phyloP scores from a whole-genome alignment of 306 rosid genomes.

The Rosa rugosa region DNA sequence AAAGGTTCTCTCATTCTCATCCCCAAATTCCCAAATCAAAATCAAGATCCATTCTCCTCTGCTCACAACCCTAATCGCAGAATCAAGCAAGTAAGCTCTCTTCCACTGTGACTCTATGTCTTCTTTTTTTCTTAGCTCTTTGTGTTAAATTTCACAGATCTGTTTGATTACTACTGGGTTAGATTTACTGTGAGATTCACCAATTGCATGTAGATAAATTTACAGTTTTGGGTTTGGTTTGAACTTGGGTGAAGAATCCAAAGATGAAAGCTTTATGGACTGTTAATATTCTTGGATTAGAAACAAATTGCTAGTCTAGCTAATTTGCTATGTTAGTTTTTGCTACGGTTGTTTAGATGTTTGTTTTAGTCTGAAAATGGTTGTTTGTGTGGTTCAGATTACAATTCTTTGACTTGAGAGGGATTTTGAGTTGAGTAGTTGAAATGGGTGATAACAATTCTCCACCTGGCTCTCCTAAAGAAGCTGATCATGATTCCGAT shows the following conservation, averaged over 20 bases:
- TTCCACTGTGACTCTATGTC: slow-evolving; percentile 15
- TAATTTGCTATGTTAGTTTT: not conserved
- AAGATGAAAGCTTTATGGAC: not conserved
- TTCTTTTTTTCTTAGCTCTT: not conserved
- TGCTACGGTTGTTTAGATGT: not conserved
- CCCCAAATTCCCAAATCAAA: not conserved
- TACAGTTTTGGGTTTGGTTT: not conserved
- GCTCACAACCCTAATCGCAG: not conserved
- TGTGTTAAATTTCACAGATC: slow-evolving; percentile 18
- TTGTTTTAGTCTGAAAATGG: not conserved
- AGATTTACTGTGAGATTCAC: not conserved
- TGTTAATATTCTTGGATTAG: not conserved
- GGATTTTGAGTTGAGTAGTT: slow-evolving; percentile 6
- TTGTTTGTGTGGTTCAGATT: not conserved
- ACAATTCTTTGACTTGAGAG: not conserved
- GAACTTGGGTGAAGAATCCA: not conserved
- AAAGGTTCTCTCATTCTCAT: slow-evolving; percentile 15
- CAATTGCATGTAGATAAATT: not conserved
- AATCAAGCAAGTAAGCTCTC: slow-evolving; percentile 5
- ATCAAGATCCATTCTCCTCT: slow-evolving; percentile 3
- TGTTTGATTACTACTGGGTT: not conserved
- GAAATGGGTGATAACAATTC: slow-evolving; percentile 48
- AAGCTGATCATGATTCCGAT: slow-evolving; percentile 39
- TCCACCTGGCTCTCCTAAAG: slow-evolving; percentile 42
- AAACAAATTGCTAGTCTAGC: not conserved